Evolutionary conservation across 352 stramenopile species (phyloP).

Genomic region (Phytophthora kernoviae): DNA sequence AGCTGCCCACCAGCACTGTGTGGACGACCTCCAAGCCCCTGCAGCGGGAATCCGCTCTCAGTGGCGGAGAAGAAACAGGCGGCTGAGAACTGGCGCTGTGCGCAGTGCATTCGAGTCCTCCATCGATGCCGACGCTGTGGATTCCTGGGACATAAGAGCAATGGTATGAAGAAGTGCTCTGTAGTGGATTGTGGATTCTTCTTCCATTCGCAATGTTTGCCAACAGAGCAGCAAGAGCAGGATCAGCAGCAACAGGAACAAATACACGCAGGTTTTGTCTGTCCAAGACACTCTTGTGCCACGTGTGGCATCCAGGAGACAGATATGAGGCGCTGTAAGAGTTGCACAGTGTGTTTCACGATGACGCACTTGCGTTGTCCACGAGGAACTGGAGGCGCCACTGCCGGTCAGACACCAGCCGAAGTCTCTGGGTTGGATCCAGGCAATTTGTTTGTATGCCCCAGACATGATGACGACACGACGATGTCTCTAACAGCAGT

Average conservation of each 20-base stretch:
- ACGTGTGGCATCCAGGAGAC: constrained; percentile 53
- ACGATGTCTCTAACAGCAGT: constrained; percentile 10
- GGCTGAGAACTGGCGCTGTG: constrained; percentile 62
- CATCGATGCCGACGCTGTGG: constrained; percentile 70
- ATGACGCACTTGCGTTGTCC: constrained; percentile 59
- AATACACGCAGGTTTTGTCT: constrained; percentile 43
- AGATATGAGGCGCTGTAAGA: constrained; percentile 53
- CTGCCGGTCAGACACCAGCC: neutral
- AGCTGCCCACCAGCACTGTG: constrained; percentile 63
- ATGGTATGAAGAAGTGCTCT: constrained; percentile 55
- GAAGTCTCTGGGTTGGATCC: constrained; percentile 23
- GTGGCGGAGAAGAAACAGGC: constrained; percentile 35
- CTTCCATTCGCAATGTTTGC: constrained; percentile 57
- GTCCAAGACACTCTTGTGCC: constrained; percentile 61
- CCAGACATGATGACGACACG: constrained; percentile 32
- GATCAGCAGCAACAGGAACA: constrained; percentile 3
- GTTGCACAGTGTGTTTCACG: constrained; percentile 57
- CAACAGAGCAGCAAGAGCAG: neutral
- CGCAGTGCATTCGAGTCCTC: constrained; percentile 61
- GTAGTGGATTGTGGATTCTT: constrained; percentile 63
- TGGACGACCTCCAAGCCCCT: constrained; percentile 54
- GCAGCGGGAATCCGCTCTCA: constrained; percentile 13
- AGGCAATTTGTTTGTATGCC: constrained; percentile 53
- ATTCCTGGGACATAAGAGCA: constrained; percentile 66
- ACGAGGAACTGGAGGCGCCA: constrained; percentile 10